These are phyloP conservation scores for Diaporthe sp. DNA, from an alignment of 2,329 filamentous ascomycete species.

Conservation along the genomic window DNA sequence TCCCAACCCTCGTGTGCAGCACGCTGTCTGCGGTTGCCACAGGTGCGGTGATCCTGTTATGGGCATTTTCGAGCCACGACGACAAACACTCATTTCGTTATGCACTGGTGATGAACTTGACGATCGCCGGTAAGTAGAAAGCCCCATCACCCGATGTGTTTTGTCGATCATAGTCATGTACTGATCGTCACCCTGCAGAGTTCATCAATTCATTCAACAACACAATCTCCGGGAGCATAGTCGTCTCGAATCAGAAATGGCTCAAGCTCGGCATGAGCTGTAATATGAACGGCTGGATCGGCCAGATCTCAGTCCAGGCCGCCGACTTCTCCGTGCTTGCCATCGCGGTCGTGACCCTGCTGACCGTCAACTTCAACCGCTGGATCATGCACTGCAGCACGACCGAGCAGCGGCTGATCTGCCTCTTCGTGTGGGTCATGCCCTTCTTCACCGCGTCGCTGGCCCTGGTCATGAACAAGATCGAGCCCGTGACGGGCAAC, in stretches of 20 bases:
- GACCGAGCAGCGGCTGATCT: constrained; percentile 33
- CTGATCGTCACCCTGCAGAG: constrained; percentile 10
- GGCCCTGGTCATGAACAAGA: constrained; percentile 31
- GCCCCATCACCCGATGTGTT: neutral
- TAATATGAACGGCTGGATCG: constrained; percentile 38
- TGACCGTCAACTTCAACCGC: constrained; percentile 36
- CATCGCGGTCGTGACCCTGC: constrained; percentile 35
- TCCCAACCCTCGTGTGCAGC: constrained; percentile 40
- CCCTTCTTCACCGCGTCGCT: constrained; percentile 37
- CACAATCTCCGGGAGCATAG: constrained; percentile 35
- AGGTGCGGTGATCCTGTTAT: constrained; percentile 37
- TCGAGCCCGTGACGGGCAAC: constrained; percentile 39
- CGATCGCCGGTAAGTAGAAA: constrained; percentile 27
- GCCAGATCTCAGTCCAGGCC: constrained; percentile 39
- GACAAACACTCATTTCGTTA: constrained; percentile 38
- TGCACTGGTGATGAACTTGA: constrained; percentile 38
- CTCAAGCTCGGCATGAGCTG: constrained; percentile 24
- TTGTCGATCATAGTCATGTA: neutral
- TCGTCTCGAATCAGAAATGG: constrained; percentile 12
- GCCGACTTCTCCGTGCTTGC: constrained; percentile 41
- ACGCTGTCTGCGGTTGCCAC: constrained; percentile 37
- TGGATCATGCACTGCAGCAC: constrained; percentile 29
- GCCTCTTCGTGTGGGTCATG: constrained; percentile 36
- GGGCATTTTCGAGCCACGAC: constrained; percentile 29
- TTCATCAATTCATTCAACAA: constrained; percentile 40